Evolutionary conservation across 129 eudicot species (phyloP).

Genomic region (Silybum marianum): DNA sequence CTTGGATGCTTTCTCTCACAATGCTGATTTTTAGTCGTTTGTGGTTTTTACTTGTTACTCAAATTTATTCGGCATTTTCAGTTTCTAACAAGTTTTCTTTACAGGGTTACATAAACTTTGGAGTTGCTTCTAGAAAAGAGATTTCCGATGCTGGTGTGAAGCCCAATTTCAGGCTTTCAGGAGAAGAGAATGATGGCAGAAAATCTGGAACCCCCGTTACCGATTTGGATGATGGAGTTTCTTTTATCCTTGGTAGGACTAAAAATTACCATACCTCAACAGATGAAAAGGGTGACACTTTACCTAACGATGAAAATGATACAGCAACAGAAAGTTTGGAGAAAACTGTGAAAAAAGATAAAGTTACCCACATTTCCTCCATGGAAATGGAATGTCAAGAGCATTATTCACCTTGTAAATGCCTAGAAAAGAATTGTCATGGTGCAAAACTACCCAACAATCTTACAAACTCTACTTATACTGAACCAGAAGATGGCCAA

Average conservation of each 20-base stretch:
- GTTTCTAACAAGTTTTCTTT: slow-evolving; percentile 22
- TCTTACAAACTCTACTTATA: slow-evolving; percentile 16
- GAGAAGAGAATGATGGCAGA: slow-evolving; percentile 50
- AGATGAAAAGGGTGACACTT: slow-evolving; percentile 24
- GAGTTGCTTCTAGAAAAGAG: slow-evolving; percentile 79
- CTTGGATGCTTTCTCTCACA: slow-evolving; percentile 5
- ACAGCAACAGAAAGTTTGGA: slow-evolving; percentile 21
- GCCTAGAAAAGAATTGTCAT: slow-evolving; percentile 33
- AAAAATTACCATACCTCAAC: slow-evolving; percentile 29
- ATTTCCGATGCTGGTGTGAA: slow-evolving; percentile 39
- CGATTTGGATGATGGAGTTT: slow-evolving; percentile 77
- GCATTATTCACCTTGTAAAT: slow-evolving; percentile 20
- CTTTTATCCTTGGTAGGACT: slow-evolving; percentile 62
- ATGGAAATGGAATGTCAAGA: slow-evolving; percentile 24
- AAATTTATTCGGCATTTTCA: neutral
- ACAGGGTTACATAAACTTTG: slow-evolving; percentile 95
- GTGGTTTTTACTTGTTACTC: neutral
- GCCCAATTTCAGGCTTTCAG: slow-evolving; percentile 51
- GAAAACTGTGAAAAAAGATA: slow-evolving; percentile 6
- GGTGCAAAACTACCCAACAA: slow-evolving; percentile 21
- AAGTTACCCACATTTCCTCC: slow-evolving; percentile 24
- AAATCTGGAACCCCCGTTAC: slow-evolving; percentile 39
- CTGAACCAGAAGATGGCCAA: slow-evolving; percentile 25
- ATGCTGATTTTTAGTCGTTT: neutral
- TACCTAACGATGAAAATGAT: slow-evolving; percentile 27